Evolutionary conservation across 106 monocot species (phyloP).

Genomic region (Agapanthus africanus): DNA sequence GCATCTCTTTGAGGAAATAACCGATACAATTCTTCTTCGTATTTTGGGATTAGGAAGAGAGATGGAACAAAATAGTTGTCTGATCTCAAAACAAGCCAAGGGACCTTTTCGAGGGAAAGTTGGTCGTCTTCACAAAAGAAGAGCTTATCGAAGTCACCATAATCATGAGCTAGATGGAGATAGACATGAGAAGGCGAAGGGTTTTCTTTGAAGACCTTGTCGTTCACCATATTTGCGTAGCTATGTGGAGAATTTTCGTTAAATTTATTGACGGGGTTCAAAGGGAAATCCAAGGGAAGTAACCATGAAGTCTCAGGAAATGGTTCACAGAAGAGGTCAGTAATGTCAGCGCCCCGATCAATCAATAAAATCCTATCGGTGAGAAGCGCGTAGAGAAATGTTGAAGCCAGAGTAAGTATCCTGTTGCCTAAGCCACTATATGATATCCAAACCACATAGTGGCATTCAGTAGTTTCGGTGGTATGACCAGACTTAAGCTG

Average conservation of each 20-base stretch:
- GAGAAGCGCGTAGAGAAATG: constrained; percentile 78
- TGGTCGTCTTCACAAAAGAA: constrained; percentile 84
- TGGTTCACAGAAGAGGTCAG: constrained; percentile 81
- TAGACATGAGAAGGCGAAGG: constrained; percentile 35
- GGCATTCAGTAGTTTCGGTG: constrained; percentile 28
- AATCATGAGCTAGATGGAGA: constrained; percentile 54
- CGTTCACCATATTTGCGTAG: constrained; percentile 57
- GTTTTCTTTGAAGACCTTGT: constrained; percentile 16
- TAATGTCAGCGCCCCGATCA: constrained; percentile 35
- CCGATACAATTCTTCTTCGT: constrained; percentile 39
- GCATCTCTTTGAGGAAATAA: constrained; percentile 73
- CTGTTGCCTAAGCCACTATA: constrained; percentile 70
- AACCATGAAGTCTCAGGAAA: constrained; percentile 70
- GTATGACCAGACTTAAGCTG: neutral
- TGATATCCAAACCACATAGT: constrained; percentile 49
- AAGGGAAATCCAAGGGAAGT: constrained; percentile 54
- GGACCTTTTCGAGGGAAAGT: constrained; percentile 32
- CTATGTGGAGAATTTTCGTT: constrained; percentile 18
- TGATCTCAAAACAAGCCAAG: constrained; percentile 67
- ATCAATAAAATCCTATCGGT: constrained; percentile 61
- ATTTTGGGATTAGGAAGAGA: constrained; percentile 53
- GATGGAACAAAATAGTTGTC: constrained; percentile 76
- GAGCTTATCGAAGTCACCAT: constrained; percentile 30
- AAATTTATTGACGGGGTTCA: constrained; percentile 20
- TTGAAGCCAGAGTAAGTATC: constrained; percentile 57